phyloP scores from a whole-genome alignment of 768 basidiomycete species.

The Agaricus sinodeliciosus region DNA sequence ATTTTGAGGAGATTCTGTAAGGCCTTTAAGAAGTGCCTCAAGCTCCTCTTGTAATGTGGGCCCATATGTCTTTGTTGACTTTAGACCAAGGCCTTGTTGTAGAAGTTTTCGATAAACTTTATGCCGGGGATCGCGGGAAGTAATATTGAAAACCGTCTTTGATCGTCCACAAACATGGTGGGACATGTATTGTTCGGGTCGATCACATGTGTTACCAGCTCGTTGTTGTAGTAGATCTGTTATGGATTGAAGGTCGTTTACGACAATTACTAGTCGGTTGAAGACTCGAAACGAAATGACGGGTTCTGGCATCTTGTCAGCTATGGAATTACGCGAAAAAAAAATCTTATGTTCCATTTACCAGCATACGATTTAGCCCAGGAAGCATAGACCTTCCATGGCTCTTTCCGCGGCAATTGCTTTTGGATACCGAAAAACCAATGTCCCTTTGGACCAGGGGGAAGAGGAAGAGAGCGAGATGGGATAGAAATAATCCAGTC shows the following conservation, averaged over 20 bases:
- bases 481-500: not conserved
- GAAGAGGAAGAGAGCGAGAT: slow-evolving; percentile 6
- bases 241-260: slow-evolving; percentile 39
- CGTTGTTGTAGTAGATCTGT: slow-evolving; percentile 45
- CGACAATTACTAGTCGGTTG: slow-evolving; percentile 38
- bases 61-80: slow-evolving; percentile 28
- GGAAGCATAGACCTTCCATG: slow-evolving; percentile 16
- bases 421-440: slow-evolving; percentile 12
- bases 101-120: slow-evolving; percentile 35
- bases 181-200: slow-evolving; percentile 40
- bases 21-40: slow-evolving; percentile 24
- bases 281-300: slow-evolving; percentile 42
- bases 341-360: slow-evolving; percentile 4
- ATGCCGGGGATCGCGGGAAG: slow-evolving; percentile 30
- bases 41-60: slow-evolving; percentile 30
- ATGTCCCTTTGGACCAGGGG: slow-evolving; percentile 15
- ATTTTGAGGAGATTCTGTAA: slow-evolving; percentile 23
- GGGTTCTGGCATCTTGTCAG: slow-evolving; percentile 21
- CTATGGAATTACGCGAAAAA: not conserved
- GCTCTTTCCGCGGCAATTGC: slow-evolving; percentile 12
- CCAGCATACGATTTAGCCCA: slow-evolving; percentile 14
- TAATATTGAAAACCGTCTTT: slow-evolving; percentile 36
- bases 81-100: slow-evolving; percentile 27
- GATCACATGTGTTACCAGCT: slow-evolving; percentile 48
- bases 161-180: slow-evolving; percentile 35